These are phyloP conservation scores for Dendrocalamus sinicus DNA, from an alignment of 176 grass and related monocot species.

Conservation along the genomic window DNA sequence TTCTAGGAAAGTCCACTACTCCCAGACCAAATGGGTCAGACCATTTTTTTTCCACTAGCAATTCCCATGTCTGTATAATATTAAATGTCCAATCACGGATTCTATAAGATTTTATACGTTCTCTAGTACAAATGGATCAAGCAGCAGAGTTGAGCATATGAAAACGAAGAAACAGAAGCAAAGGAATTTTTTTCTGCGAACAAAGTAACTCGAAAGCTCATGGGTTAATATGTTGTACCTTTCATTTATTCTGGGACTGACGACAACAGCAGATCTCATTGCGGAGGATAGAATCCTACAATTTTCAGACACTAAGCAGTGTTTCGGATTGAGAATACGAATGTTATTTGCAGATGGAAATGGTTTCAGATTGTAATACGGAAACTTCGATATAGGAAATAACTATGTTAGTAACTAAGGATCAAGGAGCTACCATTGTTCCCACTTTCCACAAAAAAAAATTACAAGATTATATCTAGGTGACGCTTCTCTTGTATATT, in stretches of 20 bases:
- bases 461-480: background rate
- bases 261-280: conserved; percentile 1
- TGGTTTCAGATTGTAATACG: background rate
- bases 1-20: conserved; percentile 55
- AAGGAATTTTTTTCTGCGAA: background rate
- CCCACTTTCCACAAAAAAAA: background rate
- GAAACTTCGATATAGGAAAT: background rate
- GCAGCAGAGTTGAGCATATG: conserved; percentile 26
- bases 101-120: conserved; percentile 24
- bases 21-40: conserved; percentile 30
- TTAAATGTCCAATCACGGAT: conserved; percentile 34
- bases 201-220: conserved; percentile 30
- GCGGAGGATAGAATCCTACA: background rate
- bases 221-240: conserved; percentile 18
- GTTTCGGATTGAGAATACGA: background rate
- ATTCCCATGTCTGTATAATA: conserved; percentile 17
- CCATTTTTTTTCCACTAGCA: conserved; percentile 20
- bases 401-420: background rate
- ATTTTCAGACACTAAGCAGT: background rate
- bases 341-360: background rate
- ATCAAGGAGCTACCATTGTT: background rate
- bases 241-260: background rate
- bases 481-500: background rate
- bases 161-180: background rate
- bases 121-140: conserved; percentile 18